Base-by-base conservation (phyloP, 2,329 filamentous ascomycete species). In the Arthrobotrys megalospora region DNA sequence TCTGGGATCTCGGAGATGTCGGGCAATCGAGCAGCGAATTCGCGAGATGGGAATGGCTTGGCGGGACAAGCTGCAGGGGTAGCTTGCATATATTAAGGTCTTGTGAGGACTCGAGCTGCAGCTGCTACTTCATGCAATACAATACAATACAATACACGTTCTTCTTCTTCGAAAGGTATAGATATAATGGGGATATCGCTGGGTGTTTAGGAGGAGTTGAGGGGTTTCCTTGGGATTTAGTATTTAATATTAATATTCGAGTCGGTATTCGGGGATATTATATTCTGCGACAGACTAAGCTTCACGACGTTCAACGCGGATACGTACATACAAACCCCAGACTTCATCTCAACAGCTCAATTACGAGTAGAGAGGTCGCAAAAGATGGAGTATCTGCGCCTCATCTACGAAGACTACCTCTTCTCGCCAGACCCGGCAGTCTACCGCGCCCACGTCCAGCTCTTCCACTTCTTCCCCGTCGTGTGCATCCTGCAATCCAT, bases 391-490 rank as follows among this genome's bases (percentile, higher is more conserved):
- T 8, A 73, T 19, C 32, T 69, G 6, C 50, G 64, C 36, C 45
- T 53, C 45, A 28, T 75, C 24, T 64, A 41, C 52, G 63, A 64
- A 4, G 45, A 72, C 10, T 64, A 69, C 64, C 55, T 75, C 63
- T 79, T 73, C 67, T 72, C 76, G 2, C 48, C 69, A 0, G 76
- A 79, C 32, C 50, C 58, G 7, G 38, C 55, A 34, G 38, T 75
- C 64, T 79, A 70, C 41, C 55, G 68, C 38, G 64, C 38, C 6
- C 76, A 79, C 16, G 76, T 79, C 53, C 50, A 55, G 21, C 48
- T 75, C 1, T 79, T 79, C 67, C 76, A 79, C 36, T 79, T 72
- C 64, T 75, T 75, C 38, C 76, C 76, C 11, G 16, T 79, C 6
- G 21, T 75, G 11, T 79, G 76, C 48, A 36, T 32, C 32, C 24